These are phyloP conservation scores for Vachellia pachyceras DNA, from an alignment of 306 rosid species.

Conservation along the genomic window DNA sequence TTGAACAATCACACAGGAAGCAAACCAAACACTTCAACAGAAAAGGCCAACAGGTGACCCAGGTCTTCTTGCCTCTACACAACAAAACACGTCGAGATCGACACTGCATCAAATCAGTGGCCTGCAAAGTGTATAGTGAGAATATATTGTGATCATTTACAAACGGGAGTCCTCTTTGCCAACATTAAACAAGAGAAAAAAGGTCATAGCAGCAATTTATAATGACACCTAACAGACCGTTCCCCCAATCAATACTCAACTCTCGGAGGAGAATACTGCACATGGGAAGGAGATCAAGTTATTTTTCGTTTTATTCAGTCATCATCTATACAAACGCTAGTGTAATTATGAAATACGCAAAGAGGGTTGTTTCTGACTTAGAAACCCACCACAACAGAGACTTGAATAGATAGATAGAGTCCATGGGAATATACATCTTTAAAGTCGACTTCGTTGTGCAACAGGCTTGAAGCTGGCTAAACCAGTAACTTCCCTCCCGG, in stretches of 20 bases:
- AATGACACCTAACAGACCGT: not conserved
- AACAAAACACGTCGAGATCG: not conserved
- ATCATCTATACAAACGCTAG: not conserved
- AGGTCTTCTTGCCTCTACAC: not conserved
- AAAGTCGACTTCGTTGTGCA: slow-evolving; percentile 68
- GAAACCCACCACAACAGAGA: not conserved
- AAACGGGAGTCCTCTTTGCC: not conserved
- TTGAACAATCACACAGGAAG: not conserved
- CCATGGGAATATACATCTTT: slow-evolving; percentile 37
- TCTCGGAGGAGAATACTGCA: not conserved
- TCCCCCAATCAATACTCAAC: slow-evolving; percentile 8
- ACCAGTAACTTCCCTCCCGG: too few species aligned
- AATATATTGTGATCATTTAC: not conserved
- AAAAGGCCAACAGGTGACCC: not conserved
- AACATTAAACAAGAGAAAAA: not conserved
- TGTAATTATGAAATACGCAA: not conserved
- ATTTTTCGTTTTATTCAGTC: slow-evolving; percentile 21
- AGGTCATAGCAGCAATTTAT: slow-evolving; percentile 30
- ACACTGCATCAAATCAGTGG: not conserved
- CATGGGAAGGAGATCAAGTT: not conserved
- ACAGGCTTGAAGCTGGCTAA: slow-evolving; percentile 64
- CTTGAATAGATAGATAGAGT: not conserved
- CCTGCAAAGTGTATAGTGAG: not conserved
- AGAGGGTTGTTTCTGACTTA: slow-evolving; percentile 8
- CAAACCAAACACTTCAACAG: not conserved